Evolutionary conservation across 495 filamentous ascomycete species (phyloP).

Genomic region (Xylaria telfairii): DNA sequence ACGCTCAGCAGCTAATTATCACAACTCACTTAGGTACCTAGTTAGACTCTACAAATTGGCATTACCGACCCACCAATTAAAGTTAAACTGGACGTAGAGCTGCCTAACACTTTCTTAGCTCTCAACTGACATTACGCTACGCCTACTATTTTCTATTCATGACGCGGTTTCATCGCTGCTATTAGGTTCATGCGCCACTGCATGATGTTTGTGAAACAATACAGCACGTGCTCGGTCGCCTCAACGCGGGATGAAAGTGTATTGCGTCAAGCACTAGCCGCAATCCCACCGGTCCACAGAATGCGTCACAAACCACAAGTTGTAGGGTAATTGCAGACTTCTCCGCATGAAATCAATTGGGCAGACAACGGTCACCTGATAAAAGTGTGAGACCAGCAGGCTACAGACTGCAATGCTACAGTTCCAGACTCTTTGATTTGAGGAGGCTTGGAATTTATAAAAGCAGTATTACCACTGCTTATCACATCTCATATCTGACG

Average conservation of each 20-base stretch:
- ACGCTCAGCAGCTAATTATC: neutral
- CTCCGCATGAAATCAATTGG: neutral
- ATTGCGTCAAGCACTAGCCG: constrained; percentile 2
- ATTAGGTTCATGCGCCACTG: neutral
- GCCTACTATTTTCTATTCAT: neutral
- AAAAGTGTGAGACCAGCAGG: neutral
- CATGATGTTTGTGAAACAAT: neutral
- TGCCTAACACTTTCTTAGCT: neutral
- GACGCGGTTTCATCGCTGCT: neutral
- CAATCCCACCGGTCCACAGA: neutral
- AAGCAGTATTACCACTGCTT: neutral
- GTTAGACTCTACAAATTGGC: neutral
- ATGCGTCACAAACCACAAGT: neutral
- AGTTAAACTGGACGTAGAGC: neutral
- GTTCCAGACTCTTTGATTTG: neutral
- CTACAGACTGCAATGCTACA: neutral
- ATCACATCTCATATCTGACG: neutral
- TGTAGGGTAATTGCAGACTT: neutral
- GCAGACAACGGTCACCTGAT: neutral
- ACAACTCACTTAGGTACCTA: neutral
- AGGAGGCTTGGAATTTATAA: neutral
- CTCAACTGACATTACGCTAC: neutral
- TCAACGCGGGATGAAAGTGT: constrained; percentile 3
- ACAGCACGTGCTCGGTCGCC: neutral
- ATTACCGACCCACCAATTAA: neutral